These are phyloP conservation scores for Coemansia sp. DNA, from an alignment of 371 early-diverging fungal genomes.

Conservation along the genomic window DNA sequence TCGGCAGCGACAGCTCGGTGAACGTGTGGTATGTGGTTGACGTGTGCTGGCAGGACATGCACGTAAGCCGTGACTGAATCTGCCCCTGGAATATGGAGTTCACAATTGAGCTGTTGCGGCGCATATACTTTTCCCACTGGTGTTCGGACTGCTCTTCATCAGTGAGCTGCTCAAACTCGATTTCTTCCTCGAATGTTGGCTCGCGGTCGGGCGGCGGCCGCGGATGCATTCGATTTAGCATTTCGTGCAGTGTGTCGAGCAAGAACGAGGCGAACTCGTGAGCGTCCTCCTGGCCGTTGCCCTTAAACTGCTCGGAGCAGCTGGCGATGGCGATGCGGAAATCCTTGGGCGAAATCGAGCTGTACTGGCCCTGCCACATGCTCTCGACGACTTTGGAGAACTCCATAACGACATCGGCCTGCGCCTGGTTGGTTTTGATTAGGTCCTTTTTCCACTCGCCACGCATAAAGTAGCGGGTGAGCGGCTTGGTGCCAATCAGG, in stretches of 20 bases:
- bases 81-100: slow-evolving; percentile 80
- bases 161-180: slow-evolving; percentile 38
- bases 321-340: slow-evolving; percentile 45
- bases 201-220: slow-evolving; percentile 32
- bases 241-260: slow-evolving; percentile 90
- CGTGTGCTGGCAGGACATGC: slow-evolving; percentile 55
- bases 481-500: slow-evolving; percentile 80
- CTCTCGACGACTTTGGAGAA: slow-evolving; percentile 48
- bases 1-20: slow-evolving; percentile 92
- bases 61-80: slow-evolving; percentile 61
- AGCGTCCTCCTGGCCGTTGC: slow-evolving; percentile 85
- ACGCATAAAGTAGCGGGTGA: slow-evolving; percentile 78
- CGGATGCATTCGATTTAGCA: slow-evolving; percentile 57
- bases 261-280: slow-evolving; percentile 92
- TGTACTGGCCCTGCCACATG: slow-evolving; percentile 53
- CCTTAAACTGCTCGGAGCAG: slow-evolving; percentile 45
- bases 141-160: slow-evolving; percentile 41
- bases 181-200: slow-evolving; percentile 38
- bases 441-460: slow-evolving; percentile 74
- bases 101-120: slow-evolving; percentile 48
- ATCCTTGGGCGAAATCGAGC: slow-evolving; percentile 59
- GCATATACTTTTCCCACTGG: slow-evolving; percentile 41
- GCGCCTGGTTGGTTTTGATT: slow-evolving; percentile 67
- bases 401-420: slow-evolving; percentile 43
- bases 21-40: slow-evolving; percentile 90